phyloP scores from a whole-genome alignment of 1,139 yeast genomes.

The Taiozyma sp. region DNA sequence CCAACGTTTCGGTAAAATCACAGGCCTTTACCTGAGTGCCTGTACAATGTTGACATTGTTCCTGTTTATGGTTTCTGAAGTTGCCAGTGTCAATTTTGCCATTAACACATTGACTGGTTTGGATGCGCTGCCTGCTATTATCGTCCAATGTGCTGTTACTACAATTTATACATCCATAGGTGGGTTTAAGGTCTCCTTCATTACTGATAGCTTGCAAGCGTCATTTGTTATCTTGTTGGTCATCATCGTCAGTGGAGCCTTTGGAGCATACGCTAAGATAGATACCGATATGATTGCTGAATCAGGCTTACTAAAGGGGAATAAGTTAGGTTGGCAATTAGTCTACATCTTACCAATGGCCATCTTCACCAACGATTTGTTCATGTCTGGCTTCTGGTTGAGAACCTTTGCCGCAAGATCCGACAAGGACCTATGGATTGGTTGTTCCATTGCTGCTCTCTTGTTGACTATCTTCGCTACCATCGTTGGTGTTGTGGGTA shows the following conservation, averaged over 20 bases:
- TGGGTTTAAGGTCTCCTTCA: slow-evolving; percentile 84
- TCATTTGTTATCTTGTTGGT: slow-evolving; percentile 60
- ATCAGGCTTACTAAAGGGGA: slow-evolving; percentile 60
- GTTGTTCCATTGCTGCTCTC: slow-evolving; percentile 70
- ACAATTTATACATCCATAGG: slow-evolving; percentile 85
- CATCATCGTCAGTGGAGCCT: slow-evolving; percentile 71
- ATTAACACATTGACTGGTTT: slow-evolving; percentile 75
- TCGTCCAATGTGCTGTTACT: slow-evolving; percentile 85
- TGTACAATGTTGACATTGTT: slow-evolving; percentile 86
- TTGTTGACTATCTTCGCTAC: slow-evolving; percentile 60
- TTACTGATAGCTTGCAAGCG: slow-evolving; percentile 90
- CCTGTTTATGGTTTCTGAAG: slow-evolving; percentile 83
- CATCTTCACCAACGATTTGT: slow-evolving; percentile 84
- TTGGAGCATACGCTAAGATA: slow-evolving; percentile 73
- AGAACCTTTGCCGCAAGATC: slow-evolving; percentile 87
- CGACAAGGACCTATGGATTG: slow-evolving; percentile 70
- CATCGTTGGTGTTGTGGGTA: slow-evolving; percentile 78
- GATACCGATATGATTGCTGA: slow-evolving; percentile 60
- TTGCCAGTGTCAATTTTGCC: slow-evolving; percentile 75
- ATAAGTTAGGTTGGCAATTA: slow-evolving; percentile 84
- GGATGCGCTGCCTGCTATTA: slow-evolving; percentile 75
- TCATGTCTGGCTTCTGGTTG: slow-evolving; percentile 91
- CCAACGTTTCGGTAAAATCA: slow-evolving; percentile 66
- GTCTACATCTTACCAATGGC: slow-evolving; percentile 82
- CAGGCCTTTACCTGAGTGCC: slow-evolving; percentile 72